A percentile compares a stretch with the other conserved stretches of the same genome.
phyloP scores from a whole-genome alignment of 1,284 basidiomycete species.

The Tremellales sp. region DNA sequence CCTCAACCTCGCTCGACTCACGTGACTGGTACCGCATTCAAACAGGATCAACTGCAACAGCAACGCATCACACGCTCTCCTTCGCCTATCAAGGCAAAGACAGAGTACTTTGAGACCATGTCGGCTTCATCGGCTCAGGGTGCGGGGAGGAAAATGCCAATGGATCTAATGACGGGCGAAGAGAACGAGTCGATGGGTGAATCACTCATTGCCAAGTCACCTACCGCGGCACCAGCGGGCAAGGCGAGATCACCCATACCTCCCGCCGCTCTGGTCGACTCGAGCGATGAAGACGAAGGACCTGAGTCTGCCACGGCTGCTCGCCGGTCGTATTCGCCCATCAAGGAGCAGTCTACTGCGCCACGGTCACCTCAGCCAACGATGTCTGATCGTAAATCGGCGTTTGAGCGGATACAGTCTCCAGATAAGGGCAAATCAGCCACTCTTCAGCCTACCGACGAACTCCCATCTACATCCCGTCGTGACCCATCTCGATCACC shows the following conservation, averaged over 20 bases:
- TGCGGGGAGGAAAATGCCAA: constrained; percentile 1
- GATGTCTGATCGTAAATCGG: constrained; percentile 5
- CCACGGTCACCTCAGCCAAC: too few relatives aligned
- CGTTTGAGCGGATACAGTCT: background rate
- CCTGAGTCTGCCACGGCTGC: constrained; percentile 21
- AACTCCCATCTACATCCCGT: background rate
- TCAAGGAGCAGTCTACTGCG: background rate
- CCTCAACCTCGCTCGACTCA: constrained; percentile 44
- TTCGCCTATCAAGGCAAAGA: constrained; percentile 6
- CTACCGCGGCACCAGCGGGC: background rate
- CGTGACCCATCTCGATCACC: background rate
- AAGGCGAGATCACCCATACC: background rate
- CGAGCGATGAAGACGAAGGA: constrained; percentile 36
- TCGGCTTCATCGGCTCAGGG: background rate
- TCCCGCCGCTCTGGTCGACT: constrained; percentile 18
- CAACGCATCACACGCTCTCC: constrained; percentile 8
- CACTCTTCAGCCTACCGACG: constrained; percentile 1
- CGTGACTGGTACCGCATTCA: constrained; percentile 48
- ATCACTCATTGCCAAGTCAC: constrained; percentile 5
- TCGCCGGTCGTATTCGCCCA: background rate
- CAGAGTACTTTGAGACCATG: constrained; percentile 17
- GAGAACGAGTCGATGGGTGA: constrained; percentile 10
- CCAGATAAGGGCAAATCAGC: constrained; percentile 6
- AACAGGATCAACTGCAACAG: too few relatives aligned
- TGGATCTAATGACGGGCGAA: constrained; percentile 24